Conservation (phyloP, 108 stramenopile species). For the Cyclotella kingstonii region DNA sequence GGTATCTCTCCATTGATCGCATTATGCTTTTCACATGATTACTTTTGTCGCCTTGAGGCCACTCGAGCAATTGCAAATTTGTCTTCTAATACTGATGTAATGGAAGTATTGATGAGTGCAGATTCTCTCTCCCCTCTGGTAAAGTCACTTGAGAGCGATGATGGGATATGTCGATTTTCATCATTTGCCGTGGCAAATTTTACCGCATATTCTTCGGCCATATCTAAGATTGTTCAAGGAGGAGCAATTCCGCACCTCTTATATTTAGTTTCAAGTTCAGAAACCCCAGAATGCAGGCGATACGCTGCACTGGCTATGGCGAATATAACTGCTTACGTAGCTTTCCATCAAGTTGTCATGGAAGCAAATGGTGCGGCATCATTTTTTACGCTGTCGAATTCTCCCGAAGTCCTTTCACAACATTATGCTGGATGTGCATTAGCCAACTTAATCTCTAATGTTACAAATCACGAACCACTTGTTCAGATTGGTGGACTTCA, state of each 20-base stretch:
- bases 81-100: conserved; percentile 77
- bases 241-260: conserved; percentile 74
- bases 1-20: conserved; percentile 70
- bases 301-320: conserved; percentile 78
- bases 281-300: conserved; percentile 22
- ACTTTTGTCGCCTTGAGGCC: conserved; percentile 61
- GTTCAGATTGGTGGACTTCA: conserved; percentile 82
- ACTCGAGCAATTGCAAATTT: conserved; percentile 74
- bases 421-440: conserved; percentile 79
- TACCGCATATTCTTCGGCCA: conserved; percentile 64
- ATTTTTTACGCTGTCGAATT: conserved; percentile 73
- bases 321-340: conserved; percentile 72
- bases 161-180: conserved; percentile 70
- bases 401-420: conserved; percentile 63
- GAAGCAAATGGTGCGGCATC: conserved; percentile 65
- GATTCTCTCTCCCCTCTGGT: conserved; percentile 64
- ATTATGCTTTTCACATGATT: conserved; percentile 53
- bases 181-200: conserved; percentile 81
- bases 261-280: conserved; percentile 28
- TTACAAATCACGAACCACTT: conserved; percentile 65
- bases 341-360: conserved; percentile 67
- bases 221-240: conserved; percentile 77
- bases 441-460: conserved; percentile 74
- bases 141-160: conserved; percentile 41
- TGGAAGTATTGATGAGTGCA: conserved; percentile 59